Evolutionary conservation across 306 rosid species (phyloP), one percentile per base, ranked within the genome.

Genomic region (Cicer chorassanicum): DNA sequence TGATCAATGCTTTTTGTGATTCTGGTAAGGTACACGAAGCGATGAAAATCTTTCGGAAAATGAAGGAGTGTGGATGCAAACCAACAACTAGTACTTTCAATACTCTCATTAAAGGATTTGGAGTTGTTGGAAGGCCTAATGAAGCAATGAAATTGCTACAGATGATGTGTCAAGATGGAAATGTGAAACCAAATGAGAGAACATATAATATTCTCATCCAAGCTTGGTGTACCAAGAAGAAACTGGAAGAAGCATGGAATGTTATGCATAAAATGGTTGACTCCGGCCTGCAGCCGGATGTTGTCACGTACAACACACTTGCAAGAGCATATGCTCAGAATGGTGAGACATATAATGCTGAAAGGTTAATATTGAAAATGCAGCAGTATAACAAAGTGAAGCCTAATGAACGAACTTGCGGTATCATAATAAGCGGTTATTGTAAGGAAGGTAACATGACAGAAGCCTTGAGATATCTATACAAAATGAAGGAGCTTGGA

Each of bases 361-460:
- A 93, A 81, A 78, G 85, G 74, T 73, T 89, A 83, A 84, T 91
- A 70, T 63, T 78, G 65, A 93, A 87, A 82, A 93, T 93, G 96
- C 86, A 75, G 82, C 86, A 73, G 80, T 76, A 74, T 73, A 78
- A 85, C 60, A 85, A 86, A 68, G 87, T 85, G 36, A 54, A 46
- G 24, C 98, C 97, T 70, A 91, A 91, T 29, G 96, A 91, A 83
- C 86, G 98, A 76, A 94, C 97, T 14, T 94, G 97, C 55, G 96
- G 97, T 50, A 91, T 90, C 81, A 82, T 94, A 56, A 80, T 88
- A 24, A 84, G 86, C 15, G 98, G 98, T 49, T 89, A 91, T 74
- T 91, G 97, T 72, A 89, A 91, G 83, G 92, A 94, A 83, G 98
- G 96, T 24, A 84, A 89, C 55, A 88, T 88, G 94, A 71, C 75